Conservation (phyloP, 495 filamentous ascomycete genomes). For the Lasiosphaeria miniovina region DNA sequence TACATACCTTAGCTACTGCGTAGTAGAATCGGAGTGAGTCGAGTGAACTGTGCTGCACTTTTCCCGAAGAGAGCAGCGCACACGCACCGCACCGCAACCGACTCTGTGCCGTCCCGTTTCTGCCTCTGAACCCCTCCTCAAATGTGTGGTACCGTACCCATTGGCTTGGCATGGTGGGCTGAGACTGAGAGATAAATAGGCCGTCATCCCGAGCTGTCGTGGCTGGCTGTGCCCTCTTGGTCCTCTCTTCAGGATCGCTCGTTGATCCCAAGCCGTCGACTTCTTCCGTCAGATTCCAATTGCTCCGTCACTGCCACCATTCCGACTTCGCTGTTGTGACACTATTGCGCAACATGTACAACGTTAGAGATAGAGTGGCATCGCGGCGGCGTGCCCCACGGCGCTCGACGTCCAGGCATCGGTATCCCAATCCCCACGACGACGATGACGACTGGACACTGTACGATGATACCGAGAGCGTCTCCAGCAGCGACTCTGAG, state of each 20-base stretch:
- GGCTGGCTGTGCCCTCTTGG: background rate
- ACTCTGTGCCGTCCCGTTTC: conserved; percentile 6
- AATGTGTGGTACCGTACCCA: background rate
- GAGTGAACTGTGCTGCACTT: background rate
- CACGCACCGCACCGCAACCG: background rate
- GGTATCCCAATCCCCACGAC: background rate
- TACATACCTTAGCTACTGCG: background rate
- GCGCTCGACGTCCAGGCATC: no score
- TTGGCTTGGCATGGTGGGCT: background rate
- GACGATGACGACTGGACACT: conserved; percentile 15
- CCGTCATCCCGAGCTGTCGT: conserved; percentile 6
- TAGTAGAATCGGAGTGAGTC: no score
- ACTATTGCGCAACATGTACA: background rate
- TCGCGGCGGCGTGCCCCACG: background rate
- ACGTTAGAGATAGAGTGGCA: background rate
- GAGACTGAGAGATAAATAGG: conserved; percentile 9
- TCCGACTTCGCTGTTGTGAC: background rate
- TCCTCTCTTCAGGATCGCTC: conserved; percentile 6
- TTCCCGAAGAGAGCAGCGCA: background rate
- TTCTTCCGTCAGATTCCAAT: background rate
- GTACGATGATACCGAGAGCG: conserved; percentile 10
- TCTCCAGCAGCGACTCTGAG: background rate
- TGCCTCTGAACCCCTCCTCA: conserved; percentile 3
- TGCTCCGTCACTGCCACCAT: background rate
- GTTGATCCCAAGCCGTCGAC: background rate